phyloP scores from a whole-genome alignment of 2,329 filamentous ascomycete species.

The Gaeumannomyces sp. region DNA sequence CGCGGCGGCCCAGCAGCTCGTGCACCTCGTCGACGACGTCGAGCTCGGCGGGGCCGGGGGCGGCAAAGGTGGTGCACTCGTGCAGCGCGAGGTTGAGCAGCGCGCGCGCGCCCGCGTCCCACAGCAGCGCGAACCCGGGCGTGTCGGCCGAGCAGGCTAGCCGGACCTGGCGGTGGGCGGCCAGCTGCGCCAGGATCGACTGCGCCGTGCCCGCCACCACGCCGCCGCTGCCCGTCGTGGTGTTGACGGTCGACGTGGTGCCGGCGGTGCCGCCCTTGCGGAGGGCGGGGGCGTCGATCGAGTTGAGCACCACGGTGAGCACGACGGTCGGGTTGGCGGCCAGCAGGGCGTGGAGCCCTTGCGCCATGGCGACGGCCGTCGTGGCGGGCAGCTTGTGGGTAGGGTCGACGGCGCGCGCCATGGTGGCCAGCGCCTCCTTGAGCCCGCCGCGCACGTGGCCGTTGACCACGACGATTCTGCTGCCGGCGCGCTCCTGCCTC shows the following conservation, averaged over 20 bases:
- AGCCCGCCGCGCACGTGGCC: constrained; percentile 57
- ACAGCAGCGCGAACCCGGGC: constrained; percentile 79
- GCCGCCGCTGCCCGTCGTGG: constrained; percentile 76
- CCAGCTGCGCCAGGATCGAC: constrained; percentile 67
- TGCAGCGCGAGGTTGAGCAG: constrained; percentile 86
- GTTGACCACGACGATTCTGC: constrained; percentile 74
- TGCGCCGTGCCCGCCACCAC: constrained; percentile 68
- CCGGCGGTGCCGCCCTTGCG: constrained; percentile 52
- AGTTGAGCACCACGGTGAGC: constrained; percentile 73
- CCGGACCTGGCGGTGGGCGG: constrained; percentile 63
- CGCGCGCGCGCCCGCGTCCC: constrained; percentile 80
- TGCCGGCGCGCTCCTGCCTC: constrained; percentile 31
- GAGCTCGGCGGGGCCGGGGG: constrained; percentile 61
- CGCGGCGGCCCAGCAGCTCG: constrained; percentile 74
- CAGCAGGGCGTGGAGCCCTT: constrained; percentile 58
- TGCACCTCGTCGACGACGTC: constrained; percentile 84
- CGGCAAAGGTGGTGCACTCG: constrained; percentile 83
- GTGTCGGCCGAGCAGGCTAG: constrained; percentile 81
- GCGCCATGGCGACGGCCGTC: constrained; percentile 59
- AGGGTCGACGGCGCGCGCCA: constrained; percentile 57
- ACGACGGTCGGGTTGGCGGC: constrained; percentile 30
- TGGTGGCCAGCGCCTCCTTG: constrained; percentile 57
- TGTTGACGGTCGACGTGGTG: constrained; percentile 64
- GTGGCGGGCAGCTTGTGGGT: constrained; percentile 46
- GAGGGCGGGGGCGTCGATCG: constrained; percentile 73